These are phyloP conservation scores for Ceratocystiopsis minuta DNA, from an alignment of 2,329 filamentous ascomycete species.

Conservation along the genomic window DNA sequence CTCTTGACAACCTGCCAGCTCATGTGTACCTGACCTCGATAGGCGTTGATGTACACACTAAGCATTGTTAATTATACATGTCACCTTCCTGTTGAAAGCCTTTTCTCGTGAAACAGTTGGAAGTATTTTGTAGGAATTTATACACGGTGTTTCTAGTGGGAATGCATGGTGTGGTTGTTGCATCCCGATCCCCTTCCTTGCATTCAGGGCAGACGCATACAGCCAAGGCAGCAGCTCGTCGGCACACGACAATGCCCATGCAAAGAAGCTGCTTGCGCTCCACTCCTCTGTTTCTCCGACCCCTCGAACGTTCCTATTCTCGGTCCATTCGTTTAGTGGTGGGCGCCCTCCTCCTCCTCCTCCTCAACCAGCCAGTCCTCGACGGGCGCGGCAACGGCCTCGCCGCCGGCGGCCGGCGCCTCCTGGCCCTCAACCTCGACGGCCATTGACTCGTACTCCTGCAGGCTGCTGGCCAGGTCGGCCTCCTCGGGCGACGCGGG, in stretches of 20 bases:
- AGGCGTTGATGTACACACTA: too few relatives aligned
- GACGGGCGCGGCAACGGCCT: constrained; percentile 36
- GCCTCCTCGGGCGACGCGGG: constrained; percentile 84
- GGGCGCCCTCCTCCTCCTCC: constrained; percentile 34
- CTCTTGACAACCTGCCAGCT: too few relatives aligned
- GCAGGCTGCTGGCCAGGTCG: constrained; percentile 78
- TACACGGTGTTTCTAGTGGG: constrained; percentile 1
- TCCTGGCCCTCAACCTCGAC: constrained; percentile 89
- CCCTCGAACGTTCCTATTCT: too few relatives aligned
- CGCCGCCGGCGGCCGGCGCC: constrained; percentile 37
- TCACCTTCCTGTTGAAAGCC: not conserved
- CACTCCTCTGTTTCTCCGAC: not conserved
- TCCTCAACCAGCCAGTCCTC: constrained; percentile 75
- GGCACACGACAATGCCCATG: too few relatives aligned
- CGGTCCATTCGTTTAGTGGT: constrained; percentile 17
- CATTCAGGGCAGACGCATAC: too few relatives aligned
- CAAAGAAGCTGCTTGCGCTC: too few relatives aligned
- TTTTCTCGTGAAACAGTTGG: not conserved
- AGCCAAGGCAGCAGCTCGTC: too few relatives aligned
- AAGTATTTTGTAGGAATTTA: constrained; percentile 1
- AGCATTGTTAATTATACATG: too few relatives aligned
- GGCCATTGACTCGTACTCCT: constrained; percentile 84
- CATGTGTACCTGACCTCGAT: too few relatives aligned
- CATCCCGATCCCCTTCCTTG: not conserved
- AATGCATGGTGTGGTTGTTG: not conserved